Percentiles rank a stretch among this genome's conserved stretches.
Conservation (phyloP, 1,139 yeast species). For the Debaryomyces sp. region DNA sequence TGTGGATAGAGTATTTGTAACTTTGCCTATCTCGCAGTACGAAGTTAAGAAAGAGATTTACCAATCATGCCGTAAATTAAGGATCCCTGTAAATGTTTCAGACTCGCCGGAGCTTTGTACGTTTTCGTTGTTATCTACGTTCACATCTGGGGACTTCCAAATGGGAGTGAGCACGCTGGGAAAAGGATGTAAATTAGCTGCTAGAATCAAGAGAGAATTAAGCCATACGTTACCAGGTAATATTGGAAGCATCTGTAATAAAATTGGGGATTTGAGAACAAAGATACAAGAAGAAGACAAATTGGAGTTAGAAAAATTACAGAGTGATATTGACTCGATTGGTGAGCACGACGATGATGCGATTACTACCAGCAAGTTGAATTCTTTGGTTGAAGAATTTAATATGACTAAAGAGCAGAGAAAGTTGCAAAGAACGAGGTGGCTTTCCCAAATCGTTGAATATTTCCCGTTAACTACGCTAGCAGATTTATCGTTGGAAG, state of each 20-base stretch:
- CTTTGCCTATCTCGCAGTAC: conserved; percentile 34
- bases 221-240: conserved; percentile 66
- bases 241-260: conserved; percentile 67
- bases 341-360: conserved; percentile 77
- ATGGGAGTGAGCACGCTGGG: conserved; percentile 86
- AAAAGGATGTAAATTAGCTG: conserved; percentile 86
- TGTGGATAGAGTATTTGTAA: conserved; percentile 77
- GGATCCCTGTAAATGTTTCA: conserved; percentile 83
- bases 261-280: conserved; percentile 67
- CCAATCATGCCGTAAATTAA: conserved; percentile 52
- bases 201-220: conserved; percentile 76
- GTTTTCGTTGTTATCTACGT: conserved; percentile 76
- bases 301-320: conserved; percentile 21
- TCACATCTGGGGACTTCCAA: conserved; percentile 73
- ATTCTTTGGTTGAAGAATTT: conserved; percentile 64
- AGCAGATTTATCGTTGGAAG: conserved; percentile 58
- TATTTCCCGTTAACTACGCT: conserved; percentile 78
- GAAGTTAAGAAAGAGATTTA: conserved; percentile 43
- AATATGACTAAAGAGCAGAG: conserved; percentile 54
- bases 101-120: conserved; percentile 75
- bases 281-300: conserved; percentile 59
- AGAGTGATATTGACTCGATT: conserved; percentile 28
- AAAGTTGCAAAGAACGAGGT: conserved; percentile 67
- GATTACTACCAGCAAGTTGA: conserved; percentile 58
- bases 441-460: conserved; percentile 90